A percentile compares a stretch with the other conserved stretches of the same genome.
Evolutionary conservation across 106 monocot genomes (phyloP).

Genomic region (Acorus gramineus): DNA sequence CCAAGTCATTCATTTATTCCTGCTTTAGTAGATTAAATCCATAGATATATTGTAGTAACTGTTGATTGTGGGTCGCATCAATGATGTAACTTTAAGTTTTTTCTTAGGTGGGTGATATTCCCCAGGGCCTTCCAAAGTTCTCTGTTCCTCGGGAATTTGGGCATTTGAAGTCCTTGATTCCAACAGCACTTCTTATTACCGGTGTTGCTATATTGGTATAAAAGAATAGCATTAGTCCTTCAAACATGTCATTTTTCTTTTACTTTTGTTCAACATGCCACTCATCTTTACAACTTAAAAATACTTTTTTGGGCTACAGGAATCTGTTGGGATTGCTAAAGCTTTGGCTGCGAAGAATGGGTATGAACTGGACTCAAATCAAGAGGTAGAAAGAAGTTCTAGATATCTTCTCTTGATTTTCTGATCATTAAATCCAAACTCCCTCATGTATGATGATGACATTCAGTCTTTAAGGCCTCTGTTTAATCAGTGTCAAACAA

Average conservation of each 20-base stretch:
- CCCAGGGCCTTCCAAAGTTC: conserved; percentile 89
- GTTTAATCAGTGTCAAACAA: not conserved
- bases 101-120: conserved; percentile 88
- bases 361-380: conserved; percentile 94
- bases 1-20: too few species aligned
- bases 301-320: conserved; percentile 25
- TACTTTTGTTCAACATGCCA: conserved; percentile 3
- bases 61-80: too few species aligned
- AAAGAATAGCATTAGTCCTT: conserved; percentile 1
- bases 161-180: conserved; percentile 69
- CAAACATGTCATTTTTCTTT: not conserved
- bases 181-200: conserved; percentile 93
- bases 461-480: not conserved
- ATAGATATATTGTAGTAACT: too few species aligned
- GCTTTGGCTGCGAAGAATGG: conserved; percentile 99
- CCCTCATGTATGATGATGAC: too few species aligned
- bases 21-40: too few species aligned
- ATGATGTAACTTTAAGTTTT: not conserved
- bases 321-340: conserved; percentile 99
- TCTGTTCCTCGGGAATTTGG: conserved; percentile 73
- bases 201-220: conserved; percentile 96
- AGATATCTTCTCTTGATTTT: too few species aligned
- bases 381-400: conserved; percentile 48
- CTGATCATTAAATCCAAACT: too few species aligned
- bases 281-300: conserved; percentile 2